phyloP scores from a whole-genome alignment of 2,329 filamentous ascomycete genomes.

The Whalleya microplaca region DNA sequence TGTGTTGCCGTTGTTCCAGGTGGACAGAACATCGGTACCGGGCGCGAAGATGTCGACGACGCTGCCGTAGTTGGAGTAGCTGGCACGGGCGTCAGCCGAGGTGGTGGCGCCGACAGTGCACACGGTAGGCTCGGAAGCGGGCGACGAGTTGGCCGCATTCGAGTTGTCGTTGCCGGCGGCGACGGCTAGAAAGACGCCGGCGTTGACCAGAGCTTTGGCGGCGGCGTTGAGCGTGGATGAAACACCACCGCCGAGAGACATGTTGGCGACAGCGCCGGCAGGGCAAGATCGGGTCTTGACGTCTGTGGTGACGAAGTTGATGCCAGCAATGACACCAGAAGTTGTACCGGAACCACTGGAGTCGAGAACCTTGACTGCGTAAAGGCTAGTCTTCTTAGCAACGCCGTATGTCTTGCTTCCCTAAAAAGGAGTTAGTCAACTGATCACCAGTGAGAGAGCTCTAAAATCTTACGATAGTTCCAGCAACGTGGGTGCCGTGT shows the following conservation, averaged over 20 bases:
- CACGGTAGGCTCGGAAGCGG: slow-evolving; percentile 51
- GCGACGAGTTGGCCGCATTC: slow-evolving; percentile 48
- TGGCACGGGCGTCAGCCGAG: slow-evolving; percentile 41
- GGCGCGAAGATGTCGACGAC: slow-evolving; percentile 50
- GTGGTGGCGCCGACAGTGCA: slow-evolving; percentile 58
- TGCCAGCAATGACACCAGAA: slow-evolving; percentile 37
- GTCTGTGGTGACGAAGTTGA: slow-evolving; percentile 49
- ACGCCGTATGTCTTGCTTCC: slow-evolving; percentile 46
- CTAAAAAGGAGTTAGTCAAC: neutral
- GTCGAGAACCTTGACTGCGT: slow-evolving; percentile 52
- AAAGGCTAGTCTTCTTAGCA: slow-evolving; percentile 45
- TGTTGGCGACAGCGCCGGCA: slow-evolving; percentile 53
- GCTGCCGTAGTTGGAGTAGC: slow-evolving; percentile 55
- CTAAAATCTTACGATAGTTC: slow-evolving; percentile 41
- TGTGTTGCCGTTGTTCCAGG: slow-evolving; percentile 45
- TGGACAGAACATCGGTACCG: slow-evolving; percentile 44
- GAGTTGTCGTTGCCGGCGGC: slow-evolving; percentile 57
- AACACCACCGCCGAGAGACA: slow-evolving; percentile 55
- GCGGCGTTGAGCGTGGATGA: slow-evolving; percentile 54
- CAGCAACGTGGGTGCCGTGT: slow-evolving; percentile 53
- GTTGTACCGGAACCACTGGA: slow-evolving; percentile 33
- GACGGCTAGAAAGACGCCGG: slow-evolving; percentile 56
- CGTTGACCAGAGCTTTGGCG: slow-evolving; percentile 48
- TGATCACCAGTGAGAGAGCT: neutral
- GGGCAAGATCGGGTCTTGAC: slow-evolving; percentile 45